Percentiles rank a stretch among this genome's conserved stretches.
These are phyloP conservation scores for Leccinum boreale DNA, from an alignment of 768 basidiomycete species.

Conservation along the genomic window DNA sequence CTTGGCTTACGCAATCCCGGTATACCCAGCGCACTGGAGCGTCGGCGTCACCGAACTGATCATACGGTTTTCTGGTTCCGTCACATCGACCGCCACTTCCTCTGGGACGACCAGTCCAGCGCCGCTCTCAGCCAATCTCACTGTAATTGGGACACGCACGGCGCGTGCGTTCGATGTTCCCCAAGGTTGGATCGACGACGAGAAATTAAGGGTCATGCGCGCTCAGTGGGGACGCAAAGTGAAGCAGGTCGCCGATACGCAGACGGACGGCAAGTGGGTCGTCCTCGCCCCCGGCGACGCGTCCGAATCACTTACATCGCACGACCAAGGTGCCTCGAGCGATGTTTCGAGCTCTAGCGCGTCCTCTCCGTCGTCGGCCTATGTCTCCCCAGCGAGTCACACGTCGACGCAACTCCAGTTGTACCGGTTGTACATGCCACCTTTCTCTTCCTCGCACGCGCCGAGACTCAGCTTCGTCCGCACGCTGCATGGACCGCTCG, in stretches of 20 bases:
- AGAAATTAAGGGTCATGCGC: slow-evolving; percentile 57
- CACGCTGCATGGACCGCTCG: slow-evolving; percentile 65
- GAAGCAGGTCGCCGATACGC: slow-evolving; percentile 61
- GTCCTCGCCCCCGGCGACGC: slow-evolving; percentile 63
- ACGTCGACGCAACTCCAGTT: slow-evolving; percentile 62
- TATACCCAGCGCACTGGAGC: slow-evolving; percentile 81
- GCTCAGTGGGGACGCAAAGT: slow-evolving; percentile 82
- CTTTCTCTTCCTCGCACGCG: slow-evolving; percentile 44
- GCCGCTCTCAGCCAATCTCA: slow-evolving; percentile 35
- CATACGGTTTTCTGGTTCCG: slow-evolving; percentile 40
- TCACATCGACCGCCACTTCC: slow-evolving; percentile 4
- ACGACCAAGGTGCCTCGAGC: slow-evolving; percentile 13
- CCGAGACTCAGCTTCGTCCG: slow-evolving; percentile 73
- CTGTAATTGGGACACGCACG: slow-evolving; percentile 56
- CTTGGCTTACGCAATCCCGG: slow-evolving; percentile 69
- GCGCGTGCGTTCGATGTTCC: slow-evolving; percentile 70
- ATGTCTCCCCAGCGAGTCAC: slow-evolving; percentile 38
- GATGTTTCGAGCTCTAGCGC: slow-evolving; percentile 21
- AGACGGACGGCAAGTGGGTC: slow-evolving; percentile 85
- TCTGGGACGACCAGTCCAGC: slow-evolving; percentile 9
- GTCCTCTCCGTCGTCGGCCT: slow-evolving; percentile 24
- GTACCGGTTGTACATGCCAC: slow-evolving; percentile 67
- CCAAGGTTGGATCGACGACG: slow-evolving; percentile 66
- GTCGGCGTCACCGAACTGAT: slow-evolving; percentile 74
- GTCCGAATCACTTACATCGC: slow-evolving; percentile 14